Percentiles rank a stretch among this genome's conserved stretches.
Conservation (phyloP, 2,329 filamentous ascomycete genomes). For the Chaetomium olivaceum region DNA sequence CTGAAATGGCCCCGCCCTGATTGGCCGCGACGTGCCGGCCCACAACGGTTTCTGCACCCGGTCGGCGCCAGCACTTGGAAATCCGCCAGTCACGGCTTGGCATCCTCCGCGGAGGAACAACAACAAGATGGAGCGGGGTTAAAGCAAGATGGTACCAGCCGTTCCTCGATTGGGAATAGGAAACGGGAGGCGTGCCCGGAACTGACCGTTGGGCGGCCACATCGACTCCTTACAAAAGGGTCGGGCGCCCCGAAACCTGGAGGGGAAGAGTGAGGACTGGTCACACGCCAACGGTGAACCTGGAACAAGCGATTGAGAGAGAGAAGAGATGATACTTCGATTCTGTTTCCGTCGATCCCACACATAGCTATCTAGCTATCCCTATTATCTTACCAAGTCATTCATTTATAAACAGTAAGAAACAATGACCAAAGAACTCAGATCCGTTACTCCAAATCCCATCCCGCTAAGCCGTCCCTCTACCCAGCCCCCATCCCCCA, state of each 20-base stretch:
- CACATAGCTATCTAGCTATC: background rate
- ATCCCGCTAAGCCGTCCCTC: background rate
- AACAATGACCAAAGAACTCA: background rate
- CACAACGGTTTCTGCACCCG: background rate
- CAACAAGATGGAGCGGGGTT: conserved; percentile 8
- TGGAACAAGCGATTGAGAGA: background rate
- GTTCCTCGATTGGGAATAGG: conserved; percentile 1
- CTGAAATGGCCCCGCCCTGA: background rate
- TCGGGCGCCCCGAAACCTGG: background rate
- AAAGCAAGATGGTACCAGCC: background rate
- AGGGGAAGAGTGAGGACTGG: background rate
- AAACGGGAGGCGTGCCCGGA: background rate
- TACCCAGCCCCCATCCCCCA: background rate
- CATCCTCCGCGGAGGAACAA: conserved; percentile 11
- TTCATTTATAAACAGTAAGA: background rate
- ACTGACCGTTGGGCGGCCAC: background rate
- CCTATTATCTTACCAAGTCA: background rate
- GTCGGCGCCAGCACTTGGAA: background rate
- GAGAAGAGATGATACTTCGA: conserved; percentile 6
- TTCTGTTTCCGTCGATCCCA: background rate
- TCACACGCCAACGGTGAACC: background rate
- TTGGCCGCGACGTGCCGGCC: background rate
- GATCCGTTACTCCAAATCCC: conserved; percentile 10
- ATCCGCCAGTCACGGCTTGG: background rate
- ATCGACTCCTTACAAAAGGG: background rate